Base-by-base conservation (phyloP, 805 yeast species). In the Zygoascus tannicola region DNA sequence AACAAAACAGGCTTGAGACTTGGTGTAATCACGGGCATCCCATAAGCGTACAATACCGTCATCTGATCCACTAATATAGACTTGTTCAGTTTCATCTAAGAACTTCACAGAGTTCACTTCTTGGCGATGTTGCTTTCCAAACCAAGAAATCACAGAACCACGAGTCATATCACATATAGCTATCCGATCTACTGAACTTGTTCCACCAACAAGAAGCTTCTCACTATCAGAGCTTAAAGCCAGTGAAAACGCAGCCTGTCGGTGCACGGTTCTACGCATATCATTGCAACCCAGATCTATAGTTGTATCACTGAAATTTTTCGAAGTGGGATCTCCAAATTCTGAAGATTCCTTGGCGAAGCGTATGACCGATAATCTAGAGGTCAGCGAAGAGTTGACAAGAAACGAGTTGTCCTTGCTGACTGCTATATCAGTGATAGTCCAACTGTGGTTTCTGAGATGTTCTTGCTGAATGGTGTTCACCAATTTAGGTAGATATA, bases 31-130 rank as follows among this genome's bases (percentile, higher is more conserved):
- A 32, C 62, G 51, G 10, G 47, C 39, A 53, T 73, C 77, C 77
- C 77, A 73, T 68, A 73, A 68, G 42, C 70, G 56, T 35, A 73
- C 64, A 3, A 72, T 66, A 22, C 73, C 67, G 48, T 73, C 78
- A 50, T 73, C 78, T 1, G 74, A 68, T 0, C 76, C 77, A 50
- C 71, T 63, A 50, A 70, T 70, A 3, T 71, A 65, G 15, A 71
- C 64, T 48, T 70, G 68, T 20, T 51, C 50, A 4, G 48, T 41
- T 20, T 50, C 57, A 35, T 54, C 59, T 28, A 56, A 47, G 38
- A 46, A 56, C 23, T 55, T 38, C 22, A 55, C 62, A 3, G 59
- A 55, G 38, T 58, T 58, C 8, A 58, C 58, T 21, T 58, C 62
- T 26, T 45, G 47, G 16, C 23, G 37, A 35, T 56, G 60, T 5